Conservation (phyloP, 164 flowering plant species). For the Magnolia changhungtana region DNA sequence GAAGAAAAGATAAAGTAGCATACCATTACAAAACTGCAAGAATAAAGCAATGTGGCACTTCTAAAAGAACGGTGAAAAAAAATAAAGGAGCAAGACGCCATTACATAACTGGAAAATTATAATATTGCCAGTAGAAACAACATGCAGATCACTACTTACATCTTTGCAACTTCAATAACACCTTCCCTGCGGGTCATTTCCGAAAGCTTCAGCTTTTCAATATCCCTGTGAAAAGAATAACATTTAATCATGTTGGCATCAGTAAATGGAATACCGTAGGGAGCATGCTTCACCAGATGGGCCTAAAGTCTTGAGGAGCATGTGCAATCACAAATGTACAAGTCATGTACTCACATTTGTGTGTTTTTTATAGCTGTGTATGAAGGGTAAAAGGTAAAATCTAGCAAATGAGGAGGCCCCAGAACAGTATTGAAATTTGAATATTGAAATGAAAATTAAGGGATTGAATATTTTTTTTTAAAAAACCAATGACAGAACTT, state of each 20-base stretch:
- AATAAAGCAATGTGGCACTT: too few species aligned
- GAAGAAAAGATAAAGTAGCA: neutral
- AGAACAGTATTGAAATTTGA: too few species aligned
- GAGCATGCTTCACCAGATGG: neutral
- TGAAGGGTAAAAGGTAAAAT: neutral
- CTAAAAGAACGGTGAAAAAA: too few species aligned
- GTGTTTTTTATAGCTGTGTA: neutral
- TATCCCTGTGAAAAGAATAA: conserved; percentile 48
- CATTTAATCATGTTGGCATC: neutral
- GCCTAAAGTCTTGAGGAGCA: neutral
- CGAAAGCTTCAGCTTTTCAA: conserved; percentile 90
- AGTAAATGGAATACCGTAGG: neutral
- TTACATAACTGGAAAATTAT: neutral
- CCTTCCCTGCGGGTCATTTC: conserved; percentile 92
- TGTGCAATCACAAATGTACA: neutral
- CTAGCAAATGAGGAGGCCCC: neutral
- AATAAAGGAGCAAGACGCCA: too few species aligned
- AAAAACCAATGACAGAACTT: neutral
- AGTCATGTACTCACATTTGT: neutral
- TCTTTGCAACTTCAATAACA: conserved; percentile 83
- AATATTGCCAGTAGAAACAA: neutral
- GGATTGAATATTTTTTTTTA: neutral
- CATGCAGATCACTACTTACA: conserved; percentile 42
- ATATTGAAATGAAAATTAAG: too few species aligned
- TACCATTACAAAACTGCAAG: neutral